Evolutionary conservation across 306 rosid species (phyloP).

Genomic region (Cicer judaicum): DNA sequence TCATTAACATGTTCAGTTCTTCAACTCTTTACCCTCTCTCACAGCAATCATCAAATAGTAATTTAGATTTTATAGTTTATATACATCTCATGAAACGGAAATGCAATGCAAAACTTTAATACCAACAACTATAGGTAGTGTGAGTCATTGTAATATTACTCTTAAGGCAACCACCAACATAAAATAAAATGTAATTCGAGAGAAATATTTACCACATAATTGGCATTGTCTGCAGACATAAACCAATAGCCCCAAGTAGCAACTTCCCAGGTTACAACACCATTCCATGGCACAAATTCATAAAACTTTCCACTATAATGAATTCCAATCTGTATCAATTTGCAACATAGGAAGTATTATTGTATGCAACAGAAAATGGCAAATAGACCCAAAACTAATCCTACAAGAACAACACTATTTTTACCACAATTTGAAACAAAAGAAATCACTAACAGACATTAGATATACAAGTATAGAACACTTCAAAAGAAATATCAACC

Average conservation of each 20-base stretch:
- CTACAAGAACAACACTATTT: conserved; percentile 4
- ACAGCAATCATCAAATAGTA: not conserved
- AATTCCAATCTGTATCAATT: conserved; percentile 75
- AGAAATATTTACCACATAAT: conserved; percentile 60
- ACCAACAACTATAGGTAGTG: not conserved
- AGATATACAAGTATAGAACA: not conserved
- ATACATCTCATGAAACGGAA: conserved; percentile 22
- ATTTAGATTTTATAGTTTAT: not conserved
- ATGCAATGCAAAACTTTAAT: conserved; percentile 33
- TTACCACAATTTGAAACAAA: conserved; percentile 8
- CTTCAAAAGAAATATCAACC: conserved; percentile 23
- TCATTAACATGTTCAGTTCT: conserved; percentile 34
- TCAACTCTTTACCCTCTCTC: conserved; percentile 5
- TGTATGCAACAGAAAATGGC: not conserved
- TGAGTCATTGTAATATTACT: conserved; percentile 10
- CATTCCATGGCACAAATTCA: conserved; percentile 96
- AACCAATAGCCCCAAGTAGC: conserved; percentile 89
- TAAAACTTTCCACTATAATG: conserved; percentile 79
- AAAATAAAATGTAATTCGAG: conserved; percentile 13
- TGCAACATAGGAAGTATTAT: conserved; percentile 43
- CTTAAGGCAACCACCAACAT: not conserved
- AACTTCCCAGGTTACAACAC: conserved; percentile 79
- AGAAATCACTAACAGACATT: conserved; percentile 15
- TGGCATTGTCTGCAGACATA: conserved; percentile 74
- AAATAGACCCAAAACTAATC: conserved; percentile 1